A percentile compares a stretch with the other conserved stretches of the same genome.
These are phyloP conservation scores for Trametes polyzona DNA, from an alignment of 1,284 basidiomycete genomes.

Conservation along the genomic window DNA sequence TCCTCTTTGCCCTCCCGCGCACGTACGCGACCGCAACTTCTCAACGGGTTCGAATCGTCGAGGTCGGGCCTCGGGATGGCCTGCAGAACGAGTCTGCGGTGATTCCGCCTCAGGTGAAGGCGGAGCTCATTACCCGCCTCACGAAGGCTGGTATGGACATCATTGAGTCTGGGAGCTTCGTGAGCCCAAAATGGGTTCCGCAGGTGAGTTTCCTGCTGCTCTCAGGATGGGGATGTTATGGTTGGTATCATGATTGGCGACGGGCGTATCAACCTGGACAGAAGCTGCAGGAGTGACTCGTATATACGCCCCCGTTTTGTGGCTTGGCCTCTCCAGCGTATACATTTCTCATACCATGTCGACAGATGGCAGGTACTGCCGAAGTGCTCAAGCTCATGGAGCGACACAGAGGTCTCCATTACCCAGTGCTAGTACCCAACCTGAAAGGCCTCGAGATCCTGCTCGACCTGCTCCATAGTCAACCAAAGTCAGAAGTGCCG, in stretches of 20 bases:
- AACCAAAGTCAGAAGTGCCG: slow-evolving; percentile 40
- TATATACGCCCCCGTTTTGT: too few relatives aligned
- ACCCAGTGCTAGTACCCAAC: slow-evolving; percentile 90
- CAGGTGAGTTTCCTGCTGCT: slow-evolving; percentile 59
- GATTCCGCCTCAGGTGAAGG: slow-evolving; percentile 78
- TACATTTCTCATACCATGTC: not conserved
- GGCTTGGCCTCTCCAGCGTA: too few relatives aligned
- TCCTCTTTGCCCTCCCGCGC: not conserved
- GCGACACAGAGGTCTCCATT: slow-evolving; percentile 58
- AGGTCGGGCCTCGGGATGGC: slow-evolving; percentile 92
- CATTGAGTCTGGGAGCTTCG: slow-evolving; percentile 92
- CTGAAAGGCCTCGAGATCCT: slow-evolving; percentile 76
- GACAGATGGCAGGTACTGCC: slow-evolving; percentile 85
- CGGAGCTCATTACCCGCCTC: slow-evolving; percentile 81
- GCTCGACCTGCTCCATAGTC: slow-evolving; percentile 51
- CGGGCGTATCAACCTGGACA: too few relatives aligned
- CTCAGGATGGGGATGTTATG: not conserved
- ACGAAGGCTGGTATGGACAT: slow-evolving; percentile 69
- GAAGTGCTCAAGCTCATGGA: slow-evolving; percentile 68
- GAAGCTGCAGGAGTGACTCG: too few relatives aligned
- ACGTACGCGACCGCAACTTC: slow-evolving; percentile 23
- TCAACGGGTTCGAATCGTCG: slow-evolving; percentile 77
- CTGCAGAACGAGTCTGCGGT: slow-evolving; percentile 88
- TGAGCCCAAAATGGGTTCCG: slow-evolving; percentile 92
- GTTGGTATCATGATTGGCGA: too few relatives aligned